Evolutionary conservation across 2,329 filamentous ascomycete species (phyloP), one percentile per base, ranked within the genome.

Genomic region (Epichloe sylvatica): DNA sequence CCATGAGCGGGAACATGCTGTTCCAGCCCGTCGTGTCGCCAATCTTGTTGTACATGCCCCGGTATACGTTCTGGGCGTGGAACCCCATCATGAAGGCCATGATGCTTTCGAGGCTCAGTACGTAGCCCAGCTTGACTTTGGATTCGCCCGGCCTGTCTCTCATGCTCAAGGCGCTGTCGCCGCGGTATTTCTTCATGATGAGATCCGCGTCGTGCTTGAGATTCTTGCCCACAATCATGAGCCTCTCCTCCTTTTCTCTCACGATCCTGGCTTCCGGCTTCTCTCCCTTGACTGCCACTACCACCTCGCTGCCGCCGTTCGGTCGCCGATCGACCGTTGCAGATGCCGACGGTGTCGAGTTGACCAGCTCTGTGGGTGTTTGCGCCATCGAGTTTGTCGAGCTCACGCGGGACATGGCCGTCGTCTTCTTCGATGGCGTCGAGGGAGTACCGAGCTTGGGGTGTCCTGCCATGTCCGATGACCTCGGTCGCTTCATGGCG

Each of bases 151-250:
- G 49, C n/a, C 60, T 59, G 9, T 57, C 57, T 41, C 53, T 52
- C 12, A 48, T 39, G 41, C 52, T 56, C 5, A 54, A 46, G 9
- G 54, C 50, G 50, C 56, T 61, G 5, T 63, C 55, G 36, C 50
- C 56, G 36, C 53, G 55, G 15, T 55, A 56, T 0, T 48, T 54
- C 41, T 60, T 57, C 52, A 76, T 67, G 15, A 63, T 69, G 3
- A 58, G 46, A 53, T 80, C 77, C 25, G 75, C 73, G 12, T 70
- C 65, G 52, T 78, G 76, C 64, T 80, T 80, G 17, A 80, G 64
- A 48, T 68, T 71, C 34, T 67, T 71, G 2, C 73, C 77, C 7
- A 77, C 56, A 3, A 53, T 59, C 30, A 60, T 62, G 55, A 70
- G 71, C 34, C 58, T 62, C 12, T 56, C 53, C 21, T 70, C 66